A percentile compares a stretch with the other conserved stretches of the same genome.
These are phyloP conservation scores for Suhomyces panamericanus DNA, from an alignment of 1,139 yeast genomes.

Conservation along the genomic window DNA sequence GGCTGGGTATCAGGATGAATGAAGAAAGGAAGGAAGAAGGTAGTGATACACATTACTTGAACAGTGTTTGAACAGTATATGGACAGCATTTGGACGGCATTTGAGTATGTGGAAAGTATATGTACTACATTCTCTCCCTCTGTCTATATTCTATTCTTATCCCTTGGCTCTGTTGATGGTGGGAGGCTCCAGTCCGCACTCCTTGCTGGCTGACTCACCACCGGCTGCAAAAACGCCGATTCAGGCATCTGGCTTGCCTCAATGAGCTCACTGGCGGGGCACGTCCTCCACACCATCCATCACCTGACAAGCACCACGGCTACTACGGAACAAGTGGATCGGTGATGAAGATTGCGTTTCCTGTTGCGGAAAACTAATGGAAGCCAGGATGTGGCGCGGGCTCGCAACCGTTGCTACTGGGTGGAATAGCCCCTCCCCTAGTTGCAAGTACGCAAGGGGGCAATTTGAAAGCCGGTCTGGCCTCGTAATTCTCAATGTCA, in stretches of 20 bases:
- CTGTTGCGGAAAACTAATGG: conserved; percentile 5
- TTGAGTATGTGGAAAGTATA: too few species aligned
- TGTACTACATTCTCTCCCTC: too few species aligned
- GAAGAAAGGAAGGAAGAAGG: too few species aligned
- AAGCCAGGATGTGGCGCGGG: neutral
- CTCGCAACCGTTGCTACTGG: conserved; percentile 5
- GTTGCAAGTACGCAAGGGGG: neutral
- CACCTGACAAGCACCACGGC: neutral
- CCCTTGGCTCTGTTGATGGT: too few species aligned
- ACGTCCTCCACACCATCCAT: neutral
- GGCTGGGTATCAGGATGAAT: too few species aligned
- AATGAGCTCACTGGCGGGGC: neutral
- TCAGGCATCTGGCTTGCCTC: neutral
- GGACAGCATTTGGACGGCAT: too few species aligned
- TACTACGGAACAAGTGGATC: neutral
- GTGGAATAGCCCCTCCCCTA: too few species aligned
- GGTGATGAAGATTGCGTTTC: neutral
- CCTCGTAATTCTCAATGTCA: neutral
- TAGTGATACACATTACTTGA: too few species aligned
- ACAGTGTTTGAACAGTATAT: too few species aligned
- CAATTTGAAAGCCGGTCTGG: neutral
- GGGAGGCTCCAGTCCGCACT: neutral
- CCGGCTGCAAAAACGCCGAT: neutral
- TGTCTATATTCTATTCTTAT: too few species aligned
- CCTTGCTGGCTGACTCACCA: neutral